A percentile compares a stretch with the other conserved stretches of the same genome.
Conservation (phyloP, 306 rosid species). For the Quercus aquifolioides region DNA sequence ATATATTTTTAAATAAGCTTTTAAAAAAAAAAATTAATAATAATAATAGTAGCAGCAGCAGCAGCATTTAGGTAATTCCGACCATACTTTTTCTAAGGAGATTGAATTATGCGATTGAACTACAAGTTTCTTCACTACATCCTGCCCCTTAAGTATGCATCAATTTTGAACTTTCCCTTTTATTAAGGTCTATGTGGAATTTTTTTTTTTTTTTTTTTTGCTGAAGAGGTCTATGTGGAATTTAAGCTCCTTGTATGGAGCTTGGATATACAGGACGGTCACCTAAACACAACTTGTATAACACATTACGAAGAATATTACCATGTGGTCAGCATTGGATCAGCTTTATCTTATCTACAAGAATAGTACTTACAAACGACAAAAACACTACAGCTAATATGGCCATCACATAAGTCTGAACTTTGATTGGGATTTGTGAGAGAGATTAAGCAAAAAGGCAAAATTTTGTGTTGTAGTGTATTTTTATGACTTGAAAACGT, state of each 20-base stretch:
- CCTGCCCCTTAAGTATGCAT: background rate
- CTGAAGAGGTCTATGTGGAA: background rate
- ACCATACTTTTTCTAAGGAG: too few species aligned
- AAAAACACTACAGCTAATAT: conserved; percentile 1
- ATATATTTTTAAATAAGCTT: too few species aligned
- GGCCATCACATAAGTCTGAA: conserved; percentile 9
- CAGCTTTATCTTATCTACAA: background rate
- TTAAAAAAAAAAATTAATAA: too few species aligned
- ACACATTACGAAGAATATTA: too few species aligned
- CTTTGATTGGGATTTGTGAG: background rate
- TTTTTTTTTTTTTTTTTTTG: too few species aligned
- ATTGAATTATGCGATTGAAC: too few species aligned
- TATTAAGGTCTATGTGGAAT: background rate
- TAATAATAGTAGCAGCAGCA: rapidly evolving
- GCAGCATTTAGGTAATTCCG: too few species aligned
- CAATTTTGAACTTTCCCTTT: background rate
- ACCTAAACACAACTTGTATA: background rate
- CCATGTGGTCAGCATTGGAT: background rate
- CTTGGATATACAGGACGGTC: background rate
- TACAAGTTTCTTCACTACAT: too few species aligned
- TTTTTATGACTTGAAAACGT: background rate
- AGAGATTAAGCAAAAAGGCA: background rate
- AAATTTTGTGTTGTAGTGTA: background rate
- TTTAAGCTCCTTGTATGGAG: background rate
- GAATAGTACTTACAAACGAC: background rate